These are phyloP conservation scores for Fusarium aywerte DNA, from an alignment of 2,329 filamentous ascomycete genomes.

Conservation along the genomic window DNA sequence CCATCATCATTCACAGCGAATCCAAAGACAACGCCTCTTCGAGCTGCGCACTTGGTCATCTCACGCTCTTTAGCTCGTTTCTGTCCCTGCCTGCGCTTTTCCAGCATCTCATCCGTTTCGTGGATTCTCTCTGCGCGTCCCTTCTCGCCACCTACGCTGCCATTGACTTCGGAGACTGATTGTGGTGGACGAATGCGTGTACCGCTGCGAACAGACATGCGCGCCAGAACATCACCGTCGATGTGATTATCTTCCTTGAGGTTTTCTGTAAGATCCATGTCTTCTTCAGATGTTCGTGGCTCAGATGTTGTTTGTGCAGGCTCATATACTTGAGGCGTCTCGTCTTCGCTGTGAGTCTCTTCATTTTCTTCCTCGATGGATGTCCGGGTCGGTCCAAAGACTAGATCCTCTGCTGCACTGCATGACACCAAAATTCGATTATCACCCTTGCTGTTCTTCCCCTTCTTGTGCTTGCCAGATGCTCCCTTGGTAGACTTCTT, in stretches of 20 bases:
- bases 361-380: conserved; percentile 9
- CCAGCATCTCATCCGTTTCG: conserved; percentile 63
- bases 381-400: conserved; percentile 19
- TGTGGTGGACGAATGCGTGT: conserved; percentile 52
- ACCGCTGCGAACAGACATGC: conserved; percentile 53
- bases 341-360: not conserved
- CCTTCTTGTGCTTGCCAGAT: conserved; percentile 55
- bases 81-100: conserved; percentile 61
- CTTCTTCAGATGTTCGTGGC: not conserved
- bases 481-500: conserved; percentile 50
- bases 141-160: conserved; percentile 66
- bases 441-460: conserved; percentile 52
- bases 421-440: conserved; percentile 19
- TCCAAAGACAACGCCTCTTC: conserved; percentile 68
- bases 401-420: conserved; percentile 23
- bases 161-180: conserved; percentile 62
- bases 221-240: conserved; percentile 54
- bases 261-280: not conserved
- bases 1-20: conserved; percentile 47
- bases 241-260: conserved; percentile 38
- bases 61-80: conserved; percentile 60
- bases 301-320: not conserved
- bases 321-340: not conserved
- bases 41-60: conserved; percentile 70
- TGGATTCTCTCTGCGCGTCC: conserved; percentile 62